Base-by-base conservation (phyloP, 305 asterid species). In the Euphrasia arctica region DNA sequence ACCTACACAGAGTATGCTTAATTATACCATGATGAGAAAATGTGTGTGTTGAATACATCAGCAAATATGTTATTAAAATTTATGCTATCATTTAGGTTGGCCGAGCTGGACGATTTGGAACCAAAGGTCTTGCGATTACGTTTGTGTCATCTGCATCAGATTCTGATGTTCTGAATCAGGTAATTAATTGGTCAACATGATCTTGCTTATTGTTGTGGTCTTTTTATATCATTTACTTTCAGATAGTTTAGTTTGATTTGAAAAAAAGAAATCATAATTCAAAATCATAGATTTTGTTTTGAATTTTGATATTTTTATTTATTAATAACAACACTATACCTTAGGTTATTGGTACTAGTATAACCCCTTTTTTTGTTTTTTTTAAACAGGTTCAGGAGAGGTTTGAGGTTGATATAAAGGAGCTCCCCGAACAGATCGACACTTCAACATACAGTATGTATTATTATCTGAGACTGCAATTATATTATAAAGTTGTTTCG, bases 61-160 rank as follows among this genome's bases (percentile, higher is more conserved):
- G 4, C n/a, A 48, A 5, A 4, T n/a, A 15, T 48, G n/a, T 48
- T 48, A 14, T 48, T 48, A 18, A 48, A 12, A 12, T 48, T 47
- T 48, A 4, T 47, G 18, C 52, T 47, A 13, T 39, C 9, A 39
- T 0, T 48, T 48, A 48, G 52, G 52, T 48, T 48, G 52, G 52
- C 52, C 22, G 52, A 48, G 52, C 52, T 48, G 52, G 52, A 12
- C 52, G 52, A n/a, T 48, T 48, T n/a, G 52, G 52, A 48, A 48
- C 52, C 18, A 48, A 48, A 48, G 52, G 52, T 48, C 52, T 48
- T 48, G 52, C 52, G 2, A 48, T 48, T n/a, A 48, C 52, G 8
- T 48, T 48, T 11, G 52, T 48, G 22, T 48, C 52, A 13, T 48
- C 52, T 48, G 52, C 52, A 12, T 48, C 52, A 48, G 52, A 48